Evolutionary conservation across 129 eudicot genomes (phyloP).

Genomic region (Apium graveolens): DNA sequence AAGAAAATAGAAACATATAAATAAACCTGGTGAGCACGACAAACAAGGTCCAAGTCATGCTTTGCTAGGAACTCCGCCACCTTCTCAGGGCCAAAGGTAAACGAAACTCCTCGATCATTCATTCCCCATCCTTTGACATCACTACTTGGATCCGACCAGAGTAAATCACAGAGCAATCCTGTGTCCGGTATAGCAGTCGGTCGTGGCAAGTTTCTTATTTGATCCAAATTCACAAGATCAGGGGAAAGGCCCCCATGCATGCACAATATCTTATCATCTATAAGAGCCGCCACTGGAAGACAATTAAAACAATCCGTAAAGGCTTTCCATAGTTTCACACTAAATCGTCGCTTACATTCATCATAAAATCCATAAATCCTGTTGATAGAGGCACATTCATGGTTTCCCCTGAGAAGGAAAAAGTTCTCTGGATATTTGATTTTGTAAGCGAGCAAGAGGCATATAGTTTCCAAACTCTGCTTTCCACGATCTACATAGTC

Average conservation of each 20-base stretch:
- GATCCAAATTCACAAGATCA: constrained; percentile 9
- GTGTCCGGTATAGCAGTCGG: constrained; percentile 6
- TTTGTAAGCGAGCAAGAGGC: constrained; percentile 5
- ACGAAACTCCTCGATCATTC: constrained; percentile 7
- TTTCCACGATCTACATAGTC: constrained; percentile 8
- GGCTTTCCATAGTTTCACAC: constrained; percentile 6
- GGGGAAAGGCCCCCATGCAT: constrained; percentile 8
- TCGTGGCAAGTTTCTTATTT: background rate
- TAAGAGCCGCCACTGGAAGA: constrained; percentile 7
- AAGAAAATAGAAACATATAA: background rate
- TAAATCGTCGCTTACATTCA: constrained; percentile 8
- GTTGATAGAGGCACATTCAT: constrained; percentile 5
- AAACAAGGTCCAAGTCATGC: constrained; percentile 12
- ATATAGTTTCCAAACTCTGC: constrained; percentile 7
- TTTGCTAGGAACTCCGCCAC: constrained; percentile 5
- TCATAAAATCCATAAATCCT: constrained; percentile 9
- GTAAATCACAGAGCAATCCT: constrained; percentile 3
- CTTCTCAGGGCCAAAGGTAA: constrained; percentile 7
- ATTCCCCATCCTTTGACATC: constrained; percentile 6
- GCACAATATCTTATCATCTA: constrained; percentile 2
- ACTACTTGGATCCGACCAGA: constrained; percentile 1
- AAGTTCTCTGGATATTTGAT: constrained; percentile 5
- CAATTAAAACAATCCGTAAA: constrained; percentile 4
- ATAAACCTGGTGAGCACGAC: constrained; percentile 3
- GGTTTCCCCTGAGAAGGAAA: constrained; percentile 8